These are phyloP conservation scores for Desmodesmus armatus DNA, from an alignment of 139 green algal genomes.

Conservation along the genomic window DNA sequence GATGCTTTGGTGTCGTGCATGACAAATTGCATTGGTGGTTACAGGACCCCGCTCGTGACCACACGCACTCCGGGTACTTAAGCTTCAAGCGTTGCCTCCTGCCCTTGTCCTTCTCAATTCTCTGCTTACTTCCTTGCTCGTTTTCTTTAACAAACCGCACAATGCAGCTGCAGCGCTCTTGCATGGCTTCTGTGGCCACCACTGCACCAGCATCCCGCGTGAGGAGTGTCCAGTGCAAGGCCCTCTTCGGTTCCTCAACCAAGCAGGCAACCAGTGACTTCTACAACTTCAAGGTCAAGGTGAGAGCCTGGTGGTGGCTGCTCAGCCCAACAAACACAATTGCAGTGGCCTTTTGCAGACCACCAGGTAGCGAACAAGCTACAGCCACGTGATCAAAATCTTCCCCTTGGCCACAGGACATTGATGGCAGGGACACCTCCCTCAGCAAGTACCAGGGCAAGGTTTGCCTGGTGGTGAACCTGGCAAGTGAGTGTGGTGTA, in stretches of 20 bases:
- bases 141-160: no score
- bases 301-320: not conserved
- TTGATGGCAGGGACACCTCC: conserved; percentile 20
- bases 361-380: not conserved
- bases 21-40: no score
- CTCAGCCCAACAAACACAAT: not conserved
- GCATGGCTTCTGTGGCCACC: no score
- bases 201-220: not conserved
- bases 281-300: conserved; percentile 41
- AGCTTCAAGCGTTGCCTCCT: no score
- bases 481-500: conserved; percentile 75
- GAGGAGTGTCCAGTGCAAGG: conserved; percentile 10
- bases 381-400: not conserved
- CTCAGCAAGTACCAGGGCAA: conserved; percentile 67
- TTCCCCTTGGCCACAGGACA: conserved; percentile 9
- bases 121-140: no score
- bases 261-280: conserved; percentile 22
- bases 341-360: not conserved
- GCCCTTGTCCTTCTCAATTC: no score
- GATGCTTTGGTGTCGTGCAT: no score
- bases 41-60: no score
- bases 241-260: conserved; percentile 28
- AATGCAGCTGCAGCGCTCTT: no score
- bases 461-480: conserved; percentile 81
- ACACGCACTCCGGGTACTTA: no score